Evolutionary conservation across 2,329 filamentous ascomycete genomes (phyloP).

Genomic region (Mycosphaerelloides madeirae): DNA sequence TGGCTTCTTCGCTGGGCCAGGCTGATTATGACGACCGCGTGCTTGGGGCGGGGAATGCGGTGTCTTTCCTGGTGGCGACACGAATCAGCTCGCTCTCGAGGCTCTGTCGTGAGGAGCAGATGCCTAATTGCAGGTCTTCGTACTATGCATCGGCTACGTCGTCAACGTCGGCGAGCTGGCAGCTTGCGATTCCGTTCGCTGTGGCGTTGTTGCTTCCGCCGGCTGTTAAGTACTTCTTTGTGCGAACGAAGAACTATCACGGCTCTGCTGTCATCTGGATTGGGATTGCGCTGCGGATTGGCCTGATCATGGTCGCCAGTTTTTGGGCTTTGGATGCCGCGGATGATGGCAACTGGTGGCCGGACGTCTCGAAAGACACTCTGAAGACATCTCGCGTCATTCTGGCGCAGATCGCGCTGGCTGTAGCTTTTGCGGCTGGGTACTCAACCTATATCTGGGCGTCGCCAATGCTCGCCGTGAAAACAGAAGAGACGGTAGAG

Average conservation of each 20-base stretch:
- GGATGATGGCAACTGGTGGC: constrained; percentile 78
- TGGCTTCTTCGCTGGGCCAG: constrained; percentile 70
- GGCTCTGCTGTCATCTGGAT: constrained; percentile 83
- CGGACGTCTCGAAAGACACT: constrained; percentile 51
- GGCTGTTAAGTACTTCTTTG: constrained; percentile 74
- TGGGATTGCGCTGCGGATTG: constrained; percentile 69
- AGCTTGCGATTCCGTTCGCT: constrained; percentile 73
- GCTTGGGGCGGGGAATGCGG: constrained; percentile 76
- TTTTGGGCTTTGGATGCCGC: constrained; percentile 91
- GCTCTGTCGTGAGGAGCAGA: constrained; percentile 94
- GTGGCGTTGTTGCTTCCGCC: constrained; percentile 67
- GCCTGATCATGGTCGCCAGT: constrained; percentile 67
- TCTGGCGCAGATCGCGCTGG: constrained; percentile 74
- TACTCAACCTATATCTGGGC: constrained; percentile 81
- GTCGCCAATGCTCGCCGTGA: constrained; percentile 75
- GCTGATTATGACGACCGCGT: constrained; percentile 62
- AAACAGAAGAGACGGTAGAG: constrained; percentile 35
- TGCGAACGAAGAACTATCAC: constrained; percentile 79
- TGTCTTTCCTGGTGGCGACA: constrained; percentile 74
- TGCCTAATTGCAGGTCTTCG: constrained; percentile 91
- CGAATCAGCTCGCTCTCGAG: constrained; percentile 81
- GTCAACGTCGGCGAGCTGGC: constrained; percentile 89
- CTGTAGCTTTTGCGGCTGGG: constrained; percentile 75
- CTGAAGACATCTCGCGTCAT: constrained; percentile 72
- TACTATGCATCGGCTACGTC: constrained; percentile 91